Conservation (phyloP, 306 rosid species). For the Lupinus albus region DNA sequence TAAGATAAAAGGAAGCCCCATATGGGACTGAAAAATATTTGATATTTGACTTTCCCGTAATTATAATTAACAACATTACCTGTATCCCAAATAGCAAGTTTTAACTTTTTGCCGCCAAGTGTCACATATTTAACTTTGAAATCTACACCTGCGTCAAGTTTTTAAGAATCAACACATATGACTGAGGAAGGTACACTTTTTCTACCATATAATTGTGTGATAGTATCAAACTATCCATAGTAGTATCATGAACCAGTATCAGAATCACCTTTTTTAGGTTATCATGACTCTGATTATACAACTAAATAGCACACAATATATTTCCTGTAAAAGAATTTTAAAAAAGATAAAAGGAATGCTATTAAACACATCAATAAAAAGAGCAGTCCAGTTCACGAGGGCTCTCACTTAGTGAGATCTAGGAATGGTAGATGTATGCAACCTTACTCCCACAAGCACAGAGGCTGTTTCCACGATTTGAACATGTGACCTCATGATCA, state of each 20-base stretch:
- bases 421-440: too few species aligned
- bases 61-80: slow-evolving; percentile 45
- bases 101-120: slow-evolving; percentile 60
- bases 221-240: background rate
- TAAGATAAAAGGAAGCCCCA: background rate
- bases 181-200: background rate
- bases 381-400: too few species aligned
- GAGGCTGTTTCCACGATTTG: too few species aligned
- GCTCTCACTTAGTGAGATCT: too few species aligned
- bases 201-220: background rate
- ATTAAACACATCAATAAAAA: slow-evolving; percentile 1
- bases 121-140: slow-evolving; percentile 55
- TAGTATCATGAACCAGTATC: background rate
- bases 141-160: slow-evolving; percentile 60
- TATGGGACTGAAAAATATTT: background rate
- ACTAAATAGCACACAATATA: slow-evolving; percentile 10
- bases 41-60: background rate
- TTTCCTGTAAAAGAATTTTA: background rate
- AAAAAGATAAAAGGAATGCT: background rate
- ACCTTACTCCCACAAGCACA: too few species aligned
- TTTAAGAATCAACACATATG: background rate
- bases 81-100: slow-evolving; percentile 82
- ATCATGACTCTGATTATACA: background rate
- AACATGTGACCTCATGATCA: too few species aligned
- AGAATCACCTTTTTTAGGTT: background rate